These are phyloP conservation scores for Colletotrichum truncatum DNA, from an alignment of 2,329 filamentous ascomycete species.

Conservation along the genomic window DNA sequence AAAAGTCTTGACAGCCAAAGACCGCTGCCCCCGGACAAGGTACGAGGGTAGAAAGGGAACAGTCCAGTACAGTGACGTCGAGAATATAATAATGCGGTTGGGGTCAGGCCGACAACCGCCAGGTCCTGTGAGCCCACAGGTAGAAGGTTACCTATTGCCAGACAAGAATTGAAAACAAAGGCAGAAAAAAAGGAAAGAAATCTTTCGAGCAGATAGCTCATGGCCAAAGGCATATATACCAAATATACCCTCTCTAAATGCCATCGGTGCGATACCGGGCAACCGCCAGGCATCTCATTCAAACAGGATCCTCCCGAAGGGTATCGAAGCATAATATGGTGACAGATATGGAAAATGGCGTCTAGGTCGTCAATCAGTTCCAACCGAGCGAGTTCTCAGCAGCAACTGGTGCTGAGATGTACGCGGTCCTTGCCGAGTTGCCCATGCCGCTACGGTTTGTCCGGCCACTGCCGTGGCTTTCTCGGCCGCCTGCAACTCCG, in stretches of 20 bases:
- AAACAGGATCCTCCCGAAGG: slow-evolving; percentile 31
- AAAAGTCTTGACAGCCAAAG: not conserved
- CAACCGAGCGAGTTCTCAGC: slow-evolving; percentile 95
- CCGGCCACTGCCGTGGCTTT: slow-evolving; percentile 73
- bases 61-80: not conserved
- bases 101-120: not conserved
- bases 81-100: slow-evolving; percentile 9
- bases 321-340: slow-evolving; percentile 33
- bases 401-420: slow-evolving; percentile 90
- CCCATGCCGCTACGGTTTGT: slow-evolving; percentile 57
- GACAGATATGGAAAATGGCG: slow-evolving; percentile 32
- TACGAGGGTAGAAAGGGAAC: not conserved
- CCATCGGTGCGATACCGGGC: slow-evolving; percentile 19
- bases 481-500: slow-evolving; percentile 56
- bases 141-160: slow-evolving; percentile 22
- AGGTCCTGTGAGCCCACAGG: not conserved
- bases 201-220: slow-evolving; percentile 25
- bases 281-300: slow-evolving; percentile 24
- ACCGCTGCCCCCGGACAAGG: not conserved
- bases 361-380: slow-evolving; percentile 71
- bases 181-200: slow-evolving; percentile 25
- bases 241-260: slow-evolving; percentile 16
- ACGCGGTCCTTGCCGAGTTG: slow-evolving; percentile 64
- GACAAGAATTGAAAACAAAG: slow-evolving; percentile 18
- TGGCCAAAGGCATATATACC: slow-evolving; percentile 14